A percentile compares a stretch with the other conserved stretches of the same genome.
Evolutionary conservation across 1,284 basidiomycete species (phyloP).

Genomic region (Pascua sp.): DNA sequence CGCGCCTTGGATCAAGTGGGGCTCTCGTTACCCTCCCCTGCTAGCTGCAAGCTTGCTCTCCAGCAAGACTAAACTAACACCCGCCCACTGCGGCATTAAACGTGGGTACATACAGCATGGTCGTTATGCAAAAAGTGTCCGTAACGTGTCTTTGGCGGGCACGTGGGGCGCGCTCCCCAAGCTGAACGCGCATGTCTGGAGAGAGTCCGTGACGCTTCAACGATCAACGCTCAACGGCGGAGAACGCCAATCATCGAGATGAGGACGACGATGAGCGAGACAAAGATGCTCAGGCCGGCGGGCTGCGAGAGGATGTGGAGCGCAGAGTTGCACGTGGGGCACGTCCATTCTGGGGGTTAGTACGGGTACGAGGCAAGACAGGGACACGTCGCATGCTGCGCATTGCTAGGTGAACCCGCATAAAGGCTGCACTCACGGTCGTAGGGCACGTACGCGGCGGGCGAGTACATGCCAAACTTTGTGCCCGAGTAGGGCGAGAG

Average conservation of each 20-base stretch:
- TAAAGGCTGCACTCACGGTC: slow-evolving; percentile 56
- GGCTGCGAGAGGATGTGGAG: slow-evolving; percentile 57
- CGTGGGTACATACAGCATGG: no score
- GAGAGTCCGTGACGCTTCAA: slow-evolving; percentile 8
- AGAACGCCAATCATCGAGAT: slow-evolving; percentile 67
- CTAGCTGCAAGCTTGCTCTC: no score
- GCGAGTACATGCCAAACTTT: slow-evolving; percentile 80
- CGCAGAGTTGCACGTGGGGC: slow-evolving; percentile 61
- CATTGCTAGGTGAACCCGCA: no score
- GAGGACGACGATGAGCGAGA: slow-evolving; percentile 67
- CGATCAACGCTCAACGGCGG: slow-evolving; percentile 45
- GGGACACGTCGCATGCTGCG: not conserved
- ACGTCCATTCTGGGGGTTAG: slow-evolving; percentile 58
- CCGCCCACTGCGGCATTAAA: no score
- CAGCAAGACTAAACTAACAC: no score
- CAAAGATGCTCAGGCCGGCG: slow-evolving; percentile 61
- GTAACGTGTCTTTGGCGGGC: no score
- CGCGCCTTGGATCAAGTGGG: no score
- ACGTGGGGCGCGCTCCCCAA: no score
- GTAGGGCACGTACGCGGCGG: slow-evolving; percentile 69
- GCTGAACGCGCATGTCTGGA: no score
- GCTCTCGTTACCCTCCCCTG: no score
- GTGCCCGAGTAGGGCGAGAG: slow-evolving; percentile 67
- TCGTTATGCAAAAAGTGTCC: no score
- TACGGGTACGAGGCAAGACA: slow-evolving; percentile 1